A percentile compares a stretch with the other conserved stretches of the same genome.
phyloP scores from a whole-genome alignment of 2,329 filamentous ascomycete genomes.

The Apiospora rasikravindrae region DNA sequence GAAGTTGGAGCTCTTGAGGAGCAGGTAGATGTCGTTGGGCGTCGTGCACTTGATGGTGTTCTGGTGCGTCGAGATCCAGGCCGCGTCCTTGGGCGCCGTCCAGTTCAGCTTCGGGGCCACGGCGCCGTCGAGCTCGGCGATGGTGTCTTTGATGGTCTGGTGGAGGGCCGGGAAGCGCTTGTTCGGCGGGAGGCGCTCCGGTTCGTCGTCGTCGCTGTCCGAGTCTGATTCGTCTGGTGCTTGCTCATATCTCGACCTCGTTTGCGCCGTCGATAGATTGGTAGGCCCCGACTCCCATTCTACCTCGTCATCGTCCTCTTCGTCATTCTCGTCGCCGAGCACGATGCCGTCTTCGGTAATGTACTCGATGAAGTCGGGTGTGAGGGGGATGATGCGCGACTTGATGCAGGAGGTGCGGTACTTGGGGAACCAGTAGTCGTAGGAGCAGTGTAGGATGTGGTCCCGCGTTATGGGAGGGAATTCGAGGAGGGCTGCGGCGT shows the following conservation, averaged over 20 bases:
- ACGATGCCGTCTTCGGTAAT: slow-evolving; percentile 92
- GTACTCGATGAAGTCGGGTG: slow-evolving; percentile 79
- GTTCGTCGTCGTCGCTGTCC: slow-evolving; percentile 56
- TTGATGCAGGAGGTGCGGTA: slow-evolving; percentile 84
- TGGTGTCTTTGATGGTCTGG: slow-evolving; percentile 74
- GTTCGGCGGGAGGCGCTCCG: slow-evolving; percentile 57
- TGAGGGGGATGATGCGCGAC: slow-evolving; percentile 81
- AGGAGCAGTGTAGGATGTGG: slow-evolving; percentile 94
- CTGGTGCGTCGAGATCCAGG: slow-evolving; percentile 81
- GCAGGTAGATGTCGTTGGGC: slow-evolving; percentile 89
- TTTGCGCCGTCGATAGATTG: slow-evolving; percentile 31
- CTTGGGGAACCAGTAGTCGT: slow-evolving; percentile 87
- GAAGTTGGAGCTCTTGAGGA: slow-evolving; percentile 94
- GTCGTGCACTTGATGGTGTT: slow-evolving; percentile 92
- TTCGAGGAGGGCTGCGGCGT: slow-evolving; percentile 29
- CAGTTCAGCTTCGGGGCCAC: slow-evolving; percentile 96
- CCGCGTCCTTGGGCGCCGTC: slow-evolving; percentile 95
- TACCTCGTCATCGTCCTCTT: slow-evolving; percentile 61
- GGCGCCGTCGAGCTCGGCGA: slow-evolving; percentile 80
- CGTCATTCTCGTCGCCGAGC: slow-evolving; percentile 71
- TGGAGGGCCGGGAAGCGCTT: slow-evolving; percentile 74
- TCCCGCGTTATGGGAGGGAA: slow-evolving; percentile 85
- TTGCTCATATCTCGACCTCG: slow-evolving; percentile 42
- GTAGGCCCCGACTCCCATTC: slow-evolving; percentile 54
- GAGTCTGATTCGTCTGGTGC: slow-evolving; percentile 46